phyloP scores from a whole-genome alignment of 805 yeast species.

The Pichia insulana region DNA sequence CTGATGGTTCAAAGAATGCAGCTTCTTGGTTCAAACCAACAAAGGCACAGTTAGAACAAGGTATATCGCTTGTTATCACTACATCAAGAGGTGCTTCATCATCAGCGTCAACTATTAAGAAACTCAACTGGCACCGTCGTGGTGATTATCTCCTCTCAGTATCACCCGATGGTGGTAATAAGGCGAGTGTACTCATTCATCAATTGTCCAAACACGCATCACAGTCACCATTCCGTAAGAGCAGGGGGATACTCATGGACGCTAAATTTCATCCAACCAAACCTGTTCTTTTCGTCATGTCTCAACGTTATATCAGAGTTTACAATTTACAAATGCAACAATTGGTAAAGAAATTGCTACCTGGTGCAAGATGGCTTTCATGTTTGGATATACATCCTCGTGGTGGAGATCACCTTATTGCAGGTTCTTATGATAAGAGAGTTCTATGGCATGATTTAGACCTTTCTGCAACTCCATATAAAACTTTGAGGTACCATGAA shows the following conservation, averaged over 20 bases:
- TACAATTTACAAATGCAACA: slow-evolving; percentile 86
- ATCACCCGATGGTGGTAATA: slow-evolving; percentile 84
- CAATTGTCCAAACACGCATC: slow-evolving; percentile 90
- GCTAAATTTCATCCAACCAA: slow-evolving; percentile 95
- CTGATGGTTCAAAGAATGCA: slow-evolving; percentile 37
- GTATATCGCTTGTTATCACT: slow-evolving; percentile 66
- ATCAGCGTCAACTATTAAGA: slow-evolving; percentile 59
- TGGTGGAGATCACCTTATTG: slow-evolving; percentile 83
- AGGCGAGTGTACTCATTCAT: slow-evolving; percentile 81
- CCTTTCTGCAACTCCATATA: slow-evolving; percentile 80
- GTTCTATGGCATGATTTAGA: slow-evolving; percentile 97
- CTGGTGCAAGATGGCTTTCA: slow-evolving; percentile 94
- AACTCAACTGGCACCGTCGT: slow-evolving; percentile 89
- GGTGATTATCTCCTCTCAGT: slow-evolving; percentile 96
- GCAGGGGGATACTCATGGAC: slow-evolving; percentile 91
- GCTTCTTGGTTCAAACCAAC: slow-evolving; percentile 83
- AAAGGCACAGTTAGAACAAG: slow-evolving; percentile 46
- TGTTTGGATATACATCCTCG: slow-evolving; percentile 90
- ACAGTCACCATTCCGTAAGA: slow-evolving; percentile 89
- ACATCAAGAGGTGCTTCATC: slow-evolving; percentile 30
- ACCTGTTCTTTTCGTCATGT: slow-evolving; percentile 88
- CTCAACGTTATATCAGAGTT: slow-evolving; percentile 85
- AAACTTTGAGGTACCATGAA: slow-evolving; percentile 89
- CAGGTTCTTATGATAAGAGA: slow-evolving; percentile 89
- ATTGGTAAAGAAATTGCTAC: slow-evolving; percentile 73